A percentile compares a stretch with the other conserved stretches of the same genome.
These are phyloP conservation scores for Pyronema domesticum DNA, from an alignment of 495 filamentous ascomycete species.

Conservation along the genomic window DNA sequence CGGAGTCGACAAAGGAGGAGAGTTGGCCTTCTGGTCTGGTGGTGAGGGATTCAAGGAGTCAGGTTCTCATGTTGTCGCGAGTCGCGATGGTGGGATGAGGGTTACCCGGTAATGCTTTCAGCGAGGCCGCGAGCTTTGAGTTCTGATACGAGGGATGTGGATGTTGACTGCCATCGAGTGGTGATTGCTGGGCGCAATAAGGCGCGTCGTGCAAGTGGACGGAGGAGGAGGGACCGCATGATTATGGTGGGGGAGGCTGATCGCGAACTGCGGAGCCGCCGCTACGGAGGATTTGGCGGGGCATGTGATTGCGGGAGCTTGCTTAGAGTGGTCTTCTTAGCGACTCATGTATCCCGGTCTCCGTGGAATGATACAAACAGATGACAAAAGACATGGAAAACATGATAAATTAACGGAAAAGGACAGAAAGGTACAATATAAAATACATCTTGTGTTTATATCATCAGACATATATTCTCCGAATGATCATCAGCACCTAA, in stretches of 20 bases:
- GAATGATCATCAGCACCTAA: no score
- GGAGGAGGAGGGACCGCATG: no score
- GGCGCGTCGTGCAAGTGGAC: no score
- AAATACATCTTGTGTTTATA: not conserved
- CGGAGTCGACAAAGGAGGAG: slow-evolving; percentile 47
- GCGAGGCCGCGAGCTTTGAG: slow-evolving; percentile 68
- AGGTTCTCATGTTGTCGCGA: not conserved
- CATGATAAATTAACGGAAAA: no score
- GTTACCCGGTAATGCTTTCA: slow-evolving; percentile 62
- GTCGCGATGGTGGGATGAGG: not conserved
- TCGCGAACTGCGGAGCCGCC: no score
- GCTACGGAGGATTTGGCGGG: no score
- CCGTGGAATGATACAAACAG: no score
- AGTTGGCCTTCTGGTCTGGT: slow-evolving; percentile 38
- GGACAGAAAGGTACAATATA: not conserved
- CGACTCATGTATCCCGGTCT: no score
- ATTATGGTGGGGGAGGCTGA: no score
- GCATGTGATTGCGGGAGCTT: no score
- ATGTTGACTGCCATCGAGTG: not conserved
- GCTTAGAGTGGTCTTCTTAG: no score
- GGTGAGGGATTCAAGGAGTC: not conserved
- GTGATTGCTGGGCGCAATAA: not conserved
- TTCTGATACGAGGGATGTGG: slow-evolving; percentile 8
- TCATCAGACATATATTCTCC: not conserved
- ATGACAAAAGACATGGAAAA: no score